A percentile compares a stretch with the other conserved stretches of the same genome.
These are phyloP conservation scores for Phaeodactylum tricornutum DNA, from an alignment of 108 stramenopile species.

Conservation along the genomic window DNA sequence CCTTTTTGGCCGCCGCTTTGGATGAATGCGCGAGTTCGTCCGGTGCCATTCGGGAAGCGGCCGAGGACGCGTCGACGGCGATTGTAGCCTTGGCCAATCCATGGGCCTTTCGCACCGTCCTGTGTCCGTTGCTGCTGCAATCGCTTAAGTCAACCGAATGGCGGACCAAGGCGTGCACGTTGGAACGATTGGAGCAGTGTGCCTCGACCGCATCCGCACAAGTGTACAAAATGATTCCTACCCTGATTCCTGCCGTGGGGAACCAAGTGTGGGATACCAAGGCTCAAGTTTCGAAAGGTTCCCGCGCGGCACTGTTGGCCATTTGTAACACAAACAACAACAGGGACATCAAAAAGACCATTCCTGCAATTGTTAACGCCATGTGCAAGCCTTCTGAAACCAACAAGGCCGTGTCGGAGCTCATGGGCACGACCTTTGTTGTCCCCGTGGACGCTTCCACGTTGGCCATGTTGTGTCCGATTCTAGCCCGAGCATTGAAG, in stretches of 20 bases:
- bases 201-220: constrained; percentile 47
- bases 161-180: constrained; percentile 68
- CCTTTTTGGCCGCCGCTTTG: constrained; percentile 68
- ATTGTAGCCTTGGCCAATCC: constrained; percentile 58
- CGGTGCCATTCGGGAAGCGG: constrained; percentile 59
- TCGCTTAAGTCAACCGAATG: constrained; percentile 68
- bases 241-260: constrained; percentile 77
- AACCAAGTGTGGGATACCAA: constrained; percentile 90
- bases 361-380: constrained; percentile 85
- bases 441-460: constrained; percentile 90
- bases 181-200: constrained; percentile 64
- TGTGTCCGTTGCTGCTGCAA: constrained; percentile 68
- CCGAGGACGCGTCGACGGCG: constrained; percentile 59
- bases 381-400: constrained; percentile 86
- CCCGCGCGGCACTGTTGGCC: constrained; percentile 55
- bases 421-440: constrained; percentile 95
- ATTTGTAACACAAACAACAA: constrained; percentile 80
- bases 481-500: constrained; percentile 86
- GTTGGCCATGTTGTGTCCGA: constrained; percentile 90
- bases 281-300: constrained; percentile 84
- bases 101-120: constrained; percentile 46
- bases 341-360: constrained; percentile 73
- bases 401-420: constrained; percentile 81
- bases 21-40: constrained; percentile 73
- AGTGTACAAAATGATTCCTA: constrained; percentile 62